Conservation (phyloP, 2,329 filamentous ascomycete genomes). For the Triangularia verruculosa region DNA sequence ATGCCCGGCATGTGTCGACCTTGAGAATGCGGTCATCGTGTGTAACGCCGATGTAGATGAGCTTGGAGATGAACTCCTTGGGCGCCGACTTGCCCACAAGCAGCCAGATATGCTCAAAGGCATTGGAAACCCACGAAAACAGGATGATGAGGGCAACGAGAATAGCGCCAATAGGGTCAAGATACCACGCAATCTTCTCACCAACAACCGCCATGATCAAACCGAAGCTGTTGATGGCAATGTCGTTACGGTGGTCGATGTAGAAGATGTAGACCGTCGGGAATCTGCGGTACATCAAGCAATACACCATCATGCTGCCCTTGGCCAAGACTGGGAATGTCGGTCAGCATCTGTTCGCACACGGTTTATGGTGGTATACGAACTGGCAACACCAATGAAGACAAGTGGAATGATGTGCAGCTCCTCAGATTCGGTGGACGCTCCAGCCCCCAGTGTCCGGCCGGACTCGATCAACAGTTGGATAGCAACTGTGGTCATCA, state of each 20-base stretch:
- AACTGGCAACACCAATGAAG: constrained; percentile 54
- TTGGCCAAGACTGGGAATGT: constrained; percentile 49
- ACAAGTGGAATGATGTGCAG: constrained; percentile 53
- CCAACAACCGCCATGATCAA: constrained; percentile 55
- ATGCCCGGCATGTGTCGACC: constrained; percentile 59
- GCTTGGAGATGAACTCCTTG: constrained; percentile 52
- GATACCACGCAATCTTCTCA: constrained; percentile 53
- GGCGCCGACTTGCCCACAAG: constrained; percentile 61
- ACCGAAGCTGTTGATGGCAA: constrained; percentile 54
- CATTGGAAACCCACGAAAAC: constrained; percentile 59
- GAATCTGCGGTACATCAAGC: constrained; percentile 50
- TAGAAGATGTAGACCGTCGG: constrained; percentile 57
- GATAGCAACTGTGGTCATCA: constrained; percentile 65
- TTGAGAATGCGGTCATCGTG: constrained; percentile 54
- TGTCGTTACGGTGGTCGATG: constrained; percentile 56
- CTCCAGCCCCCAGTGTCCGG: constrained; percentile 44
- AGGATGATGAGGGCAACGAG: constrained; percentile 59
- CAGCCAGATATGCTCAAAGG: constrained; percentile 60
- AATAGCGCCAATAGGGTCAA: constrained; percentile 61
- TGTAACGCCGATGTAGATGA: constrained; percentile 54
- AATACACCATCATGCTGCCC: constrained; percentile 51
- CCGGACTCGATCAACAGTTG: constrained; percentile 59
- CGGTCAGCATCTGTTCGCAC: constrained; percentile 15
- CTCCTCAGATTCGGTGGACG: constrained; percentile 40
- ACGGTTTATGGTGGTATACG: constrained; percentile 26